Base-by-base conservation (phyloP, 441 rosid species). In the Pelargonium cotyledonis region DNA sequence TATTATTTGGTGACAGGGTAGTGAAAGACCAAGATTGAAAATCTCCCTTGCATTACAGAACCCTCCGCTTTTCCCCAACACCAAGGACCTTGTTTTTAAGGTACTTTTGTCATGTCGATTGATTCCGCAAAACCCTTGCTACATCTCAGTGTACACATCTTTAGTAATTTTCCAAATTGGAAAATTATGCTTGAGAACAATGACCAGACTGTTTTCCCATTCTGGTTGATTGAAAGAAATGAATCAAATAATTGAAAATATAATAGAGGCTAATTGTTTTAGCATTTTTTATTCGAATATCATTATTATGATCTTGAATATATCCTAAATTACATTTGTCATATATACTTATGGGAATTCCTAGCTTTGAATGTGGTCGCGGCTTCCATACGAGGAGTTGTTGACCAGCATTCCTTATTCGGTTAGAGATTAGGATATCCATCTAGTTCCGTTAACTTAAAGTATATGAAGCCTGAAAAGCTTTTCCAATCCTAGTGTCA, bases 61-160 rank as follows among this genome's bases (percentile, higher is more conserved):
- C 35, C 72, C 82, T 62, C 79, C 90, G 16, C 78, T 80, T 74
- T 73, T 89, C 67, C 96, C 97, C 72, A 73, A 77, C 10, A 65
- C 82, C 44, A 85, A 84, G 70, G 84, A 74, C 79, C 77, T 84
- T 70, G 78, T 90, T 74, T 88, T 83, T 83, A 84, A 88, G 98
- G 99, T 95, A 88, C 65, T 12, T 51, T 9, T 53, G 44, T 65
- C 43, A 65, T 15, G 67, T 58, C 19, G 23, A 26, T 2, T 12
- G 10, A 29, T 31, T 31, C 31, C 63, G 10, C 12, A 11, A 58
- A 58, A 58, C 21, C 63, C 63, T 58, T 58, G 14, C n/a, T 58
- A 19, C 11, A 46, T 51, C 38, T 31, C 5, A 31, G 38, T 31
- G 31, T 19, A 9, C 31, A 19, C 14, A 21, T 19, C 19, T 58